Conservation (phyloP, 164 flowering plant genomes). For the Aristolochia contorta region DNA sequence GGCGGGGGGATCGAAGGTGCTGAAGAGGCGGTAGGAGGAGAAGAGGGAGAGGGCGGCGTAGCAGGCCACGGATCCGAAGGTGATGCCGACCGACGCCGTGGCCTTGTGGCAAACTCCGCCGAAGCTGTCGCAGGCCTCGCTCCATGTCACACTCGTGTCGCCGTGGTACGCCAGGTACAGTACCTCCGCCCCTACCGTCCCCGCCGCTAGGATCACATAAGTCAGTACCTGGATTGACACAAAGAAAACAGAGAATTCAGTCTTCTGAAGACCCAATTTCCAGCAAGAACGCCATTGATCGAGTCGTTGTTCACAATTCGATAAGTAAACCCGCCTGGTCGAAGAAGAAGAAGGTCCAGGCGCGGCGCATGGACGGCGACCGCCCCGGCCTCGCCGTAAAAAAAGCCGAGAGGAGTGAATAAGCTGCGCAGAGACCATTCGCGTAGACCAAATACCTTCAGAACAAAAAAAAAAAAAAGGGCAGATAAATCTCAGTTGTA, state of each 20-base stretch:
- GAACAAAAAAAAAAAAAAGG: no score
- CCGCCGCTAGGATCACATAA: conserved; percentile 66
- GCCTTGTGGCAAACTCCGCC: conserved; percentile 57
- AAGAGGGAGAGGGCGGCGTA: conserved; percentile 57
- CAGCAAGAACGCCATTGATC: background rate
- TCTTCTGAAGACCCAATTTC: no score
- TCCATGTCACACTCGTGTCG: conserved; percentile 56
- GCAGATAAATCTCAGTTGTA: no score
- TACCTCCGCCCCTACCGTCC: conserved; percentile 58
- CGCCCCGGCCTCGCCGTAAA: conserved; percentile 50
- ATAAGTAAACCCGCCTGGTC: conserved; percentile 46
- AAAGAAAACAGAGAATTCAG: background rate
- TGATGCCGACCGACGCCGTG: conserved; percentile 45
- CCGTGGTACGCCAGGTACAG: conserved; percentile 63
- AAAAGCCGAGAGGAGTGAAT: conserved; percentile 75
- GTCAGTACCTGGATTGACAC: conserved; percentile 38
- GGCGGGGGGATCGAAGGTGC: conserved; percentile 53
- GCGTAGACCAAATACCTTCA: conserved; percentile 88
- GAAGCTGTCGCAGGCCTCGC: conserved; percentile 43
- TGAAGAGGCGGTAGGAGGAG: conserved; percentile 82
- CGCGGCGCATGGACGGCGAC: conserved; percentile 29
- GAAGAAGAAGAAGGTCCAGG: conserved; percentile 78
- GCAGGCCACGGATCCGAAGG: conserved; percentile 41
- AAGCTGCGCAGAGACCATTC: conserved; percentile 86
- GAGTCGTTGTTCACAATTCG: background rate